Evolutionary conservation across 768 basidiomycete genomes (phyloP).

Genomic region (Collybia mongolica): DNA sequence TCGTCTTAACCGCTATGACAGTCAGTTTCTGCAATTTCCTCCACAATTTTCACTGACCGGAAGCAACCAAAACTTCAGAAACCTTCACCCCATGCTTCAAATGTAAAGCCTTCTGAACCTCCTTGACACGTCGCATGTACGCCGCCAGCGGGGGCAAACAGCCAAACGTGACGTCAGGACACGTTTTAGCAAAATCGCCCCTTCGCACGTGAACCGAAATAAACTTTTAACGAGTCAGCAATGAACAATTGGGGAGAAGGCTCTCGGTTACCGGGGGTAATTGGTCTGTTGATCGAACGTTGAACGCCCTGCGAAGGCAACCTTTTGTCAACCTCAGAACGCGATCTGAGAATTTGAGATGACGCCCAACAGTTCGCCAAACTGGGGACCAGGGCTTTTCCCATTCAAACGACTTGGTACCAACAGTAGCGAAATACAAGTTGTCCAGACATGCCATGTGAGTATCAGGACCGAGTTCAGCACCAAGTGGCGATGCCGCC

Average conservation of each 20-base stretch:
- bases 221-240: constrained; percentile 21
- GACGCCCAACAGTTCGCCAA: constrained; percentile 37
- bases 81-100: constrained; percentile 26
- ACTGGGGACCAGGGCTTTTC: constrained; percentile 36
- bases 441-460: constrained; percentile 32
- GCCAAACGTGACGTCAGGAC: constrained; percentile 26
- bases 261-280: constrained; percentile 31
- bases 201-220: constrained; percentile 48
- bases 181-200: constrained; percentile 39
- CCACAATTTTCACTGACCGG: constrained; percentile 21
- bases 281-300: constrained; percentile 14
- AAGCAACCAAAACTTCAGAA: constrained; percentile 41
- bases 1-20: constrained; percentile 33
- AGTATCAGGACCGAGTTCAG: constrained; percentile 22
- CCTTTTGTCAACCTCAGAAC: constrained; percentile 28
- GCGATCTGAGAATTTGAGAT: constrained; percentile 31
- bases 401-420: constrained; percentile 30
- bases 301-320: constrained; percentile 31
- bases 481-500: constrained; percentile 20
- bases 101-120: constrained; percentile 33
- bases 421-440: constrained; percentile 30
- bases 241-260: constrained; percentile 1
- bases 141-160: constrained; percentile 40
- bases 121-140: constrained; percentile 33
- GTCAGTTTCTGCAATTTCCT: neutral